A percentile compares a stretch with the other conserved stretches of the same genome.
These are phyloP conservation scores for Leishmania turanica DNA, from an alignment of 208 protist species.

Conservation along the genomic window DNA sequence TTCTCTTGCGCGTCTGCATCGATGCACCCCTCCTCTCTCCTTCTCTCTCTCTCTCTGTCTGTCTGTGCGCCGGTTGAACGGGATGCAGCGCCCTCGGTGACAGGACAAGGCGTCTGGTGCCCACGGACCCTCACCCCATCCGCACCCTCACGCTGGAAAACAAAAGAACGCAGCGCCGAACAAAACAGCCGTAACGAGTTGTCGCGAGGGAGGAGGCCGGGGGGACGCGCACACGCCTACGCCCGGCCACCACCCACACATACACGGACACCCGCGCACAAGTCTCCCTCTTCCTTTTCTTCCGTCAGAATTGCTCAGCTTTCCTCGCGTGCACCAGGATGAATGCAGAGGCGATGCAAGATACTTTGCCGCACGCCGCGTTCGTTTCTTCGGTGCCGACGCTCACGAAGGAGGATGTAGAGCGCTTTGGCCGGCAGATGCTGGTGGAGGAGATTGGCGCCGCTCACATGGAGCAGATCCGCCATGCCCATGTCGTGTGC, in stretches of 20 bases:
- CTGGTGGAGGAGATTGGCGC: conserved; percentile 87
- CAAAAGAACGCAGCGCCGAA: not conserved
- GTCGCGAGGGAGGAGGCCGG: not conserved
- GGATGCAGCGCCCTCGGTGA: not conserved
- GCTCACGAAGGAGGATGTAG: conserved; percentile 69
- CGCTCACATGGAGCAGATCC: conserved; percentile 71
- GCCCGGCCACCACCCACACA: not conserved
- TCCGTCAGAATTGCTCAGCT: not conserved
- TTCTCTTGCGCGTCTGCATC: not conserved
- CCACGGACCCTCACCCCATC: not conserved
- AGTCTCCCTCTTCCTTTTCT: not conserved
- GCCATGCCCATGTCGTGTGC: conserved; percentile 68
- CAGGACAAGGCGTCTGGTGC: not conserved
- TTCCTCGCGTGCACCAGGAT: not conserved
- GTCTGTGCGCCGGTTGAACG: not conserved
- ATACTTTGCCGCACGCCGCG: not conserved
- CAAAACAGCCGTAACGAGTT: not conserved
- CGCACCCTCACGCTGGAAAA: not conserved
- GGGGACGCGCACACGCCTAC: not conserved
- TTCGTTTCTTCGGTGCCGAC: conserved; percentile 35
- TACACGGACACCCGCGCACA: not conserved
- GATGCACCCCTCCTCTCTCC: no score
- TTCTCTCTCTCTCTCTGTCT: no score
- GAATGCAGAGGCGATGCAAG: not conserved
- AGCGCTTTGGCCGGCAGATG: conserved; percentile 91